Evolutionary conservation across 2,329 filamentous ascomycete genomes (phyloP), one percentile per base, ranked within the genome.

Genomic region (Scolecobasidium constrictum): DNA sequence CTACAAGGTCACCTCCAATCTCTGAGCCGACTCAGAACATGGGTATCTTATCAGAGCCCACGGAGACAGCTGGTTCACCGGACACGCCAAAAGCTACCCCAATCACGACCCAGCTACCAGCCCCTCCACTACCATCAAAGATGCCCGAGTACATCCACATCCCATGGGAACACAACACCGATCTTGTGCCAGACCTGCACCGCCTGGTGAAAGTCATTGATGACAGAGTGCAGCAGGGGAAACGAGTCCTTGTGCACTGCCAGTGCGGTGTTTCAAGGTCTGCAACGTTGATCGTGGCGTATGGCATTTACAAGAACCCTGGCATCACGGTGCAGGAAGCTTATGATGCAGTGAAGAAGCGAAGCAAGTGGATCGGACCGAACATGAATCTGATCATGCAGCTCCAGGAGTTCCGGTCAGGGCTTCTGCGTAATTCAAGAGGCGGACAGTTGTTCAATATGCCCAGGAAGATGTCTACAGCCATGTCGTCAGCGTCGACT

Each of bases 321-420:
- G 72, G 78, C 4, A 64, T 86, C 53, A 85, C 73, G 51, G 83
- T 90, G 42, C 87, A 90, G 54, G 83, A 90, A 57, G 83, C 85
- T 2, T 92, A 92, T 56, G 78, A 86, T 56, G 74, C 79, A 3
- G 84, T 86, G 3, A 86, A 93, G 62, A 72, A 76, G 42, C 83
- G 83, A 63, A 92, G 85, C 60, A 78, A 73, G 55, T 93, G 86
- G 85, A 90, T 93, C 52, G 87, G 85, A 46, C 85, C 85, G 0
- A 93, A 93, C 60, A 93, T 93, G 86, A 85, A 85, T 51, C 69
- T 93, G 50, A 87, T 93, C 72, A 92, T 92, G 69, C 87, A 86
- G 51, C 66, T 93, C 38, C 84, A 88, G 58, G 84, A 90, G 54
- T 90, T 88, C 56, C 72, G 48, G 61, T 73, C 50, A 57, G 72